Evolutionary conservation across 2,329 filamentous ascomycete genomes (phyloP).

Genomic region (Sarocladium strictum): DNA sequence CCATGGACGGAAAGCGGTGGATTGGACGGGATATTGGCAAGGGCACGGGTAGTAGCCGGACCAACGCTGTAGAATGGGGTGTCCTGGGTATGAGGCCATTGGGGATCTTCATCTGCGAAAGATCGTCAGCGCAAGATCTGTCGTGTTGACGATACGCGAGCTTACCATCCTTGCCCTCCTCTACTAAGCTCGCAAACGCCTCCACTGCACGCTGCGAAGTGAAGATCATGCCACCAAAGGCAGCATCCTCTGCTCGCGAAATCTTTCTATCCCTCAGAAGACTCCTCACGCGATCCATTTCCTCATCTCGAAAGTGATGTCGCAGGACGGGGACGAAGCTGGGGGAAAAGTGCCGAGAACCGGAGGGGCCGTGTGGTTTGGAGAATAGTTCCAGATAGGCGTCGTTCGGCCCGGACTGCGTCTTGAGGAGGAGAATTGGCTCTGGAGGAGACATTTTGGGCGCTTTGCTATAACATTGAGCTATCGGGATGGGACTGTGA

Average conservation of each 20-base stretch:
- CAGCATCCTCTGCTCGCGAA: slow-evolving; percentile 24
- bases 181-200: slow-evolving; percentile 60
- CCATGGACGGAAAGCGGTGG: slow-evolving; percentile 63
- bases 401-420: slow-evolving; percentile 65
- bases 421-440: slow-evolving; percentile 69
- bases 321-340: slow-evolving; percentile 72
- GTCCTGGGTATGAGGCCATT: slow-evolving; percentile 49
- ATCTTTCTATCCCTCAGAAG: slow-evolving; percentile 42
- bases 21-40: slow-evolving; percentile 48
- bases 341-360: slow-evolving; percentile 47
- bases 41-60: slow-evolving; percentile 70
- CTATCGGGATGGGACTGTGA: not conserved
- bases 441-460: slow-evolving; percentile 16
- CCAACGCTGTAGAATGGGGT: slow-evolving; percentile 72
- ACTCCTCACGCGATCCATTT: slow-evolving; percentile 45
- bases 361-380: slow-evolving; percentile 14
- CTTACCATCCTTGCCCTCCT: slow-evolving; percentile 35
- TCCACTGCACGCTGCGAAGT: slow-evolving; percentile 81
- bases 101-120: slow-evolving; percentile 10
- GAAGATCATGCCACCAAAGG: slow-evolving; percentile 75
- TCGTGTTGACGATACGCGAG: too few species aligned
- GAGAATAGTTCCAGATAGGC: slow-evolving; percentile 66
- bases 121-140: not conserved
- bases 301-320: slow-evolving; percentile 58
- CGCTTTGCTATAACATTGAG: slow-evolving; percentile 6